Conservation (phyloP, 306 rosid genomes). For the Trifolium repens region DNA sequence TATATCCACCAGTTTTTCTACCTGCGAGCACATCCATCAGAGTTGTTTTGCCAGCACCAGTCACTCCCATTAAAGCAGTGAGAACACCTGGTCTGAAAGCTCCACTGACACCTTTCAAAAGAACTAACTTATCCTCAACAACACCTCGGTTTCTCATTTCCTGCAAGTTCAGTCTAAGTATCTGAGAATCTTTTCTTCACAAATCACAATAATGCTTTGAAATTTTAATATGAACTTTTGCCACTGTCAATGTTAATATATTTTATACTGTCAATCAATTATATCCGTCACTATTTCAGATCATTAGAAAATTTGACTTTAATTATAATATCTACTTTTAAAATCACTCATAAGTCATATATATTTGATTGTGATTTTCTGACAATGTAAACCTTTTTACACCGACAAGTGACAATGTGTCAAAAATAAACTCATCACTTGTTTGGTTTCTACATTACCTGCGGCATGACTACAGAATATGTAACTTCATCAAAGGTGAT, state of each 20-base stretch:
- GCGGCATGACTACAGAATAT: constrained; percentile 71
- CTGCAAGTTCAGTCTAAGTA: constrained; percentile 41
- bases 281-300: background rate
- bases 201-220: constrained; percentile 10
- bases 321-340: background rate
- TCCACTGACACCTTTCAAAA: constrained; percentile 79
- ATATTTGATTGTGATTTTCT: background rate
- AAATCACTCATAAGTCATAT: too few species aligned
- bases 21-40: constrained; percentile 94
- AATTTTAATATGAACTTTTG: constrained; percentile 10
- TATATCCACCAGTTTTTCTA: constrained; percentile 86
- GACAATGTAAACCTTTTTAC: background rate
- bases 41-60: constrained; percentile 97
- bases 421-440: background rate
- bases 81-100: constrained; percentile 91
- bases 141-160: constrained; percentile 73
- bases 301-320: background rate
- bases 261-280: background rate
- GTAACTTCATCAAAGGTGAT: constrained; percentile 57
- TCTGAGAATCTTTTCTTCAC: background rate
- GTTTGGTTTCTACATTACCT: constrained; percentile 36
- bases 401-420: background rate
- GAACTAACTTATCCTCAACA: constrained; percentile 68
- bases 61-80: constrained; percentile 93
- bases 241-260: background rate